Conservation (phyloP, 106 monocot species). For the Triglochin maritima region DNA sequence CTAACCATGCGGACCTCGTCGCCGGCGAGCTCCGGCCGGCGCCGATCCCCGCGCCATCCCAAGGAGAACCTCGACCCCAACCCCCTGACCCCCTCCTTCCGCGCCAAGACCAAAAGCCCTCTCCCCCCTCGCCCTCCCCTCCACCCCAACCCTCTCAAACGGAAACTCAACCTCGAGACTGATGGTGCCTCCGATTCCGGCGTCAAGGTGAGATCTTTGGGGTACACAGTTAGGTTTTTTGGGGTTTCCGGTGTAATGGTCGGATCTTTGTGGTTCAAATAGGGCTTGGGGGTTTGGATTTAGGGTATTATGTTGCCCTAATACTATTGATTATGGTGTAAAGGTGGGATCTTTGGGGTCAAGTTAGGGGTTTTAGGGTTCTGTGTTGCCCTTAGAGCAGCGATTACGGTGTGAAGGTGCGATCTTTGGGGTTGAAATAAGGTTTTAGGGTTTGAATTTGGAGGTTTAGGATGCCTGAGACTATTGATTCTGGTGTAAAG, state of each 20-base stretch:
- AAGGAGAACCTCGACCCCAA: constrained; percentile 92
- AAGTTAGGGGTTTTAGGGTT: neutral
- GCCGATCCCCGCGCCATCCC: neutral
- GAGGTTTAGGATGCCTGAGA: no score
- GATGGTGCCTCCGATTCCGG: constrained; percentile 42
- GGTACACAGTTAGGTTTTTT: neutral
- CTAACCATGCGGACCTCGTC: no score
- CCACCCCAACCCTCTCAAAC: constrained; percentile 33
- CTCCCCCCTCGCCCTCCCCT: constrained; percentile 51
- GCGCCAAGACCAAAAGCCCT: constrained; percentile 43
- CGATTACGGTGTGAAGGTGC: no score
- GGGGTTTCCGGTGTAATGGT: neutral
- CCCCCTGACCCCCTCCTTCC: constrained; percentile 6
- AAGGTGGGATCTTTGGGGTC: neutral
- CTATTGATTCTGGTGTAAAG: no score
- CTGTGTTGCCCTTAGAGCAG: no score
- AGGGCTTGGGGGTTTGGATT: no score
- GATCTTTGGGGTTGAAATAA: no score
- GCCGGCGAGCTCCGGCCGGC: no score
- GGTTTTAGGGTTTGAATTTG: no score
- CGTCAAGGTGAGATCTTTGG: constrained; percentile 38
- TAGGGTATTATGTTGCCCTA: neutral
- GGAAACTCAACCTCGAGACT: constrained; percentile 47
- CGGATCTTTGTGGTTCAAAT: no score
- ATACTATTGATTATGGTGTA: neutral